Base-by-base conservation (phyloP, 176 grass and related monocot species). In the Pontederia crassipes region DNA sequence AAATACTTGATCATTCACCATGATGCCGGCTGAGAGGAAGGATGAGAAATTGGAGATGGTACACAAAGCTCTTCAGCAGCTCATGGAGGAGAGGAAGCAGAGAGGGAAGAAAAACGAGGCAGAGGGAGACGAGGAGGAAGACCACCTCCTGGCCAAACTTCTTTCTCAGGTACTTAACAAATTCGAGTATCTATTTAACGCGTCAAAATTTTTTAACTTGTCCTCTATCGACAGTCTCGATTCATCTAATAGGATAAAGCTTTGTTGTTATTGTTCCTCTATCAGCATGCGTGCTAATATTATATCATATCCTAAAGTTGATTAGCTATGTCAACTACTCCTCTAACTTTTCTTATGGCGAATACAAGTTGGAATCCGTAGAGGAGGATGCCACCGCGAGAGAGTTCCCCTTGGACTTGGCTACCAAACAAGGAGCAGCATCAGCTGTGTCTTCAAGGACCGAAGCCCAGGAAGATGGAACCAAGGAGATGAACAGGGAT, bases 11-110 rank as follows among this genome's bases (percentile, higher is more conserved):
- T 40, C 32, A 40, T 40, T 7, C 0, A 40, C 26, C 11, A 66
- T 66, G 64, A 49, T 29, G 12, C 12, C 15, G 11, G 20, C 11
- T 11, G n/a, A 28, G 52, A 40, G 32, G 3, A 46, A 46, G 66
- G 29, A 20, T 55, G 66, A 68, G 14, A 56, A 17, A 12, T 14
- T 55, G 66, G 8, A 56, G 52, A 4, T 54, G 66, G 66, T 46
- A 29, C 51, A 46, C 29, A n/a, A 45, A 12, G 51, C 65, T 9
- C 28, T 68, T 12, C 51, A 17, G 11, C 66, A 24, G 32, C 51
- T 56, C 52, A 28, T 68, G 52, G 66, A 68, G 26, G 52, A 55
- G 66, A 55, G 52, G 66, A 68, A 13, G 29, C 14, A 12, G 17
- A 55, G 12, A 45, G 29, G 15, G 8, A 55, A 68, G 28, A 4